Conservation (phyloP, 371 early-diverging fungal species). For the Mycotypha africana region DNA sequence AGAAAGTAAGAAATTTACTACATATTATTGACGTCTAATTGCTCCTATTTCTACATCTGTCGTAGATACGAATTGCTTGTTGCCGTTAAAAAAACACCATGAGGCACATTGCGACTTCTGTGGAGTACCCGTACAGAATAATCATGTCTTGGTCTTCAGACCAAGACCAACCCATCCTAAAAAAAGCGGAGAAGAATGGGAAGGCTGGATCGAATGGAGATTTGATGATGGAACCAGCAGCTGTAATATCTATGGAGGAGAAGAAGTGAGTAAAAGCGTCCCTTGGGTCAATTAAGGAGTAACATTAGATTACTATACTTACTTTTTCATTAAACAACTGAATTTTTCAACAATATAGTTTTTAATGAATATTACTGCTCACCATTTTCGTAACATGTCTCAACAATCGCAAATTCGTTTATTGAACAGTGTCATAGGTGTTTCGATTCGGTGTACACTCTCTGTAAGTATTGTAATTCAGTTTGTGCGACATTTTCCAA, state of each 20-base stretch:
- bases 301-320: too few species aligned
- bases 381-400: conserved; percentile 26
- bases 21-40: too few species aligned
- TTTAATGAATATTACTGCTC: conserved; percentile 22
- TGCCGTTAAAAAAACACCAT: neutral
- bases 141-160: conserved; percentile 22
- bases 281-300: too few species aligned
- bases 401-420: conserved; percentile 23
- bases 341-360: too few species aligned
- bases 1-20: too few species aligned
- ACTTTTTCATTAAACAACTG: too few species aligned
- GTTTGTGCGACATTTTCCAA: neutral
- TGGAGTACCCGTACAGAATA: conserved; percentile 15
- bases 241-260: conserved; percentile 26
- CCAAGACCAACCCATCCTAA: conserved; percentile 6
- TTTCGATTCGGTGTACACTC: conserved; percentile 26
- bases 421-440: conserved; percentile 32
- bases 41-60: neutral
- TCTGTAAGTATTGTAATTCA: conserved; percentile 18
- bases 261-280: conserved; percentile 36
- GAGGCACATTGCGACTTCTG: conserved; percentile 25
- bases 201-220: conserved; percentile 35
- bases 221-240: conserved; percentile 33
- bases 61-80: conserved; percentile 10
- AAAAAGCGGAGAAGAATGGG: conserved; percentile 4